phyloP scores from a whole-genome alignment of 2,329 filamentous ascomycete genomes.

The Fusarium pseudocircinatum region DNA sequence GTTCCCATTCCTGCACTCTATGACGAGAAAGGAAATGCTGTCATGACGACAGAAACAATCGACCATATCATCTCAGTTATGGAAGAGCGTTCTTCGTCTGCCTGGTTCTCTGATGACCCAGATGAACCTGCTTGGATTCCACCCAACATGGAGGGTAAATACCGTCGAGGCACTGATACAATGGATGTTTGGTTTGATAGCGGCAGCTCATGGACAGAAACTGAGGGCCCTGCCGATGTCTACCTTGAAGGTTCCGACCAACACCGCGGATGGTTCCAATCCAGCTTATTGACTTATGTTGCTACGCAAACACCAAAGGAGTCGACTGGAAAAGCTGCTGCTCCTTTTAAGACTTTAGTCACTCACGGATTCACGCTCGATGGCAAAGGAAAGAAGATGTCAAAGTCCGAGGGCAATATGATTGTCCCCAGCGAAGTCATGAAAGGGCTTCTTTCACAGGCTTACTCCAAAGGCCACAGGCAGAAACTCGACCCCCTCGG shows the following conservation, averaged over 20 bases:
- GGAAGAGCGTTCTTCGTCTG: slow-evolving; percentile 80
- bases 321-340: slow-evolving; percentile 40
- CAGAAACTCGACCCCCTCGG: slow-evolving; percentile 75
- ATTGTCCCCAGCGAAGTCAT: slow-evolving; percentile 86
- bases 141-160: slow-evolving; percentile 67
- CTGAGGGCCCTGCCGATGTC: slow-evolving; percentile 73
- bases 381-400: slow-evolving; percentile 94
- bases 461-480: slow-evolving; percentile 60
- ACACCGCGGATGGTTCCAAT: slow-evolving; percentile 98
- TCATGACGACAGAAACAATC: slow-evolving; percentile 83
- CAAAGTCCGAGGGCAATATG: slow-evolving; percentile 93
- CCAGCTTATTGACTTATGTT: slow-evolving; percentile 87
- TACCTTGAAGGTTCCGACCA: slow-evolving; percentile 96
- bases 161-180: slow-evolving; percentile 85
- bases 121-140: slow-evolving; percentile 84
- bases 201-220: slow-evolving; percentile 87
- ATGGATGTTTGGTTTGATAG: slow-evolving; percentile 99
- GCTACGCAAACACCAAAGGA: slow-evolving; percentile 64
- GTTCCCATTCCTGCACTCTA: slow-evolving; percentile 95
- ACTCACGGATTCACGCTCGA: slow-evolving; percentile 97
- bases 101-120: slow-evolving; percentile 89
- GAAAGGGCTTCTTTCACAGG: slow-evolving; percentile 79
- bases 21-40: slow-evolving; percentile 73
- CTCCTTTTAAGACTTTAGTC: slow-evolving; percentile 89
- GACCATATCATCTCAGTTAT: slow-evolving; percentile 86